Evolutionary conservation across 1,284 basidiomycete species (phyloP), one percentile per base, ranked within the genome.

Genomic region (Singerocomus inundabilis): DNA sequence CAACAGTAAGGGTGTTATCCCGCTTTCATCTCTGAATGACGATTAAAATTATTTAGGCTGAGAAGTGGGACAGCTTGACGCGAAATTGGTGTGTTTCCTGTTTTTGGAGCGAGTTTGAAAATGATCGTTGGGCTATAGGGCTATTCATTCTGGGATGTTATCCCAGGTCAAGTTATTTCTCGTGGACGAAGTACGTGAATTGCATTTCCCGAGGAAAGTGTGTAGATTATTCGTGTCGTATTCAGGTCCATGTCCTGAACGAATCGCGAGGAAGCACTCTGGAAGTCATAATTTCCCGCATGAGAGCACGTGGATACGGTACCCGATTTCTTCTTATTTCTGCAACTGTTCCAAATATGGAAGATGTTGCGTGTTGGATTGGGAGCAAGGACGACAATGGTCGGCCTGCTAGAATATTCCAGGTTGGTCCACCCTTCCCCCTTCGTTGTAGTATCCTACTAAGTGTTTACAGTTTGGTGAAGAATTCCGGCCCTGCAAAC

Each of bases 11-110:
- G 46, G 4, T 32, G 12, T 31, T 3, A 24, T 46, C n/a, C 1
- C 37, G 2, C 21, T 33, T 46, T 33, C 51, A 39, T 32, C 38
- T 46, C 37, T 16, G 30, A 54, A 2, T 6, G 29, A 30, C n/a
- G n/a, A 4, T 43, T 59, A 44, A 54, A 45, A 3, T 53, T 16
- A 30, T 49, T 31, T 55, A 95, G 85, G 92, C 91, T 0, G 96
- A 98, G 69, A 98, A 98, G 69, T 94, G 91, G 88, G 94, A 97
- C 58, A 89, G 90, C 36, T 71, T 97, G 42, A 96, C 93, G 2
- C 78, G 93, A 28, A 85, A 85, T 61, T 90, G 88, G 88, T 84
- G 82, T 81, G 67, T 56, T 18, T 32, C 4, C 44, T 32, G 4
- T 42, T 39, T 18, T 43, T 12, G 35, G 48, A 35, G 26, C 16